Evolutionary conservation across 1,284 basidiomycete species (phyloP).

Genomic region (Veloporphyrellus conicus): DNA sequence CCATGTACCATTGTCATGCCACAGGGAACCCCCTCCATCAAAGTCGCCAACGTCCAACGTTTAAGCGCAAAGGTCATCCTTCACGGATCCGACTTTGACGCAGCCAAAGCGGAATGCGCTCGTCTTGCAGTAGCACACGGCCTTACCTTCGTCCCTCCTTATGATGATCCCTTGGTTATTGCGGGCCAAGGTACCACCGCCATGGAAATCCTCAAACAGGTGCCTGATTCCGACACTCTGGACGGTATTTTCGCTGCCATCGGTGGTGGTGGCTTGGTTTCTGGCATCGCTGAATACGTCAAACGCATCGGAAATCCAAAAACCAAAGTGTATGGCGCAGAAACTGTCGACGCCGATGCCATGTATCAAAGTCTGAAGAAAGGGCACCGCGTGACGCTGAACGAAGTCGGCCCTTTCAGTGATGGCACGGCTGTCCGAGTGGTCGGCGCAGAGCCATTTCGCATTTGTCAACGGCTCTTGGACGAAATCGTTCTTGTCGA

Average conservation of each 20-base stretch:
- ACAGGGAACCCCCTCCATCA: slow-evolving; percentile 91
- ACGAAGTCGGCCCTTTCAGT: slow-evolving; percentile 93
- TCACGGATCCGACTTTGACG: slow-evolving; percentile 92
- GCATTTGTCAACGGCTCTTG: slow-evolving; percentile 83
- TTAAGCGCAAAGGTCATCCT: slow-evolving; percentile 93
- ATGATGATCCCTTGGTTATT: slow-evolving; percentile 95
- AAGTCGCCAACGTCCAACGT: slow-evolving; percentile 89
- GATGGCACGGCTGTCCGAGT: slow-evolving; percentile 99
- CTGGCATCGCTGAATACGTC: slow-evolving; percentile 89
- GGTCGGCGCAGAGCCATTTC: slow-evolving; percentile 92
- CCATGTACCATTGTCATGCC: slow-evolving; percentile 99
- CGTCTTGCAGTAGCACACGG: slow-evolving; percentile 76
- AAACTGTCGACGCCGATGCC: slow-evolving; percentile 93
- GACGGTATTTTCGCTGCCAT: slow-evolving; percentile 89
- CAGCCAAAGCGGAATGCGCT: slow-evolving; percentile 91
- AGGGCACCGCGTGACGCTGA: slow-evolving; percentile 77
- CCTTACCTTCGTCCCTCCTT: slow-evolving; percentile 92
- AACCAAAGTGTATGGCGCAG: slow-evolving; percentile 86
- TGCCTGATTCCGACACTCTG: slow-evolving; percentile 68
- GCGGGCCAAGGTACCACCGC: slow-evolving; percentile 96
- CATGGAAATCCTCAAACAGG: slow-evolving; percentile 89
- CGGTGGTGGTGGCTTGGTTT: slow-evolving; percentile 89
- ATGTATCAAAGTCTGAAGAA: slow-evolving; percentile 77
- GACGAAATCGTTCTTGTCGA: slow-evolving; percentile 83
- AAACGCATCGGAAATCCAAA: slow-evolving; percentile 88